phyloP scores from a whole-genome alignment of 495 filamentous ascomycete genomes.

The Articulospora tetracladia region DNA sequence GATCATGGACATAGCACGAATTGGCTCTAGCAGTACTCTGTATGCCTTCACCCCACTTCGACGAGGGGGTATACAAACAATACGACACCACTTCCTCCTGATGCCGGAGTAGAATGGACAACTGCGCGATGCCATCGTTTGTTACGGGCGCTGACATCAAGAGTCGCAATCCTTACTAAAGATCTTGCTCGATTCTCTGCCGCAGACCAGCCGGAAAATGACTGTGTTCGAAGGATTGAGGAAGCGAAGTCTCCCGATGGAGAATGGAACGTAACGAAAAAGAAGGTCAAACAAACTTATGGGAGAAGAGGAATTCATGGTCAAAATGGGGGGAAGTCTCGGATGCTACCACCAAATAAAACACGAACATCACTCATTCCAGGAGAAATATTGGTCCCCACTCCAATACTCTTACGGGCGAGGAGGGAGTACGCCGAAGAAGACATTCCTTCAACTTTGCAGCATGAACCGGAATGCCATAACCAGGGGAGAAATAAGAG shows the following conservation, averaged over 20 bases:
- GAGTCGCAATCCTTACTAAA: conserved; percentile 47
- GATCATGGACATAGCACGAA: conserved; percentile 10
- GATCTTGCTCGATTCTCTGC: conserved; percentile 19
- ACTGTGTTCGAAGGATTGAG: not conserved
- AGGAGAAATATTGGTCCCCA: conserved; percentile 24
- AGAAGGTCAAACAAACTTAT: conserved; percentile 32
- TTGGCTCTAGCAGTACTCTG: not conserved
- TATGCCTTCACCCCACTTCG: conserved; percentile 18
- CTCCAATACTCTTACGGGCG: conserved; percentile 22
- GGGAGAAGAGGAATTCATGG: not conserved
- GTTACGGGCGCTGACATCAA: conserved; percentile 48
- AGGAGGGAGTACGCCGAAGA: conserved; percentile 7
- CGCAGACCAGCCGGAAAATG: not conserved
- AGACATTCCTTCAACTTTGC: not conserved
- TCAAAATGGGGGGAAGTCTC: not conserved
- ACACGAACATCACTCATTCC: conserved; percentile 11
- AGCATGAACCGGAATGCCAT: not conserved
- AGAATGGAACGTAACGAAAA: conserved; percentile 28
- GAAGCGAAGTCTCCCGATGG: conserved; percentile 3
- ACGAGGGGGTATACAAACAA: conserved; percentile 15
- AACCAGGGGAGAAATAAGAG: not conserved
- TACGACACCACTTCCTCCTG: conserved; percentile 1
- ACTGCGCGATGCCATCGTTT: conserved; percentile 52
- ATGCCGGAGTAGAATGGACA: conserved; percentile 44
- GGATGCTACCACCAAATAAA: not conserved